phyloP scores from a whole-genome alignment of 106 monocot species.

The Dioscorea alata region DNA sequence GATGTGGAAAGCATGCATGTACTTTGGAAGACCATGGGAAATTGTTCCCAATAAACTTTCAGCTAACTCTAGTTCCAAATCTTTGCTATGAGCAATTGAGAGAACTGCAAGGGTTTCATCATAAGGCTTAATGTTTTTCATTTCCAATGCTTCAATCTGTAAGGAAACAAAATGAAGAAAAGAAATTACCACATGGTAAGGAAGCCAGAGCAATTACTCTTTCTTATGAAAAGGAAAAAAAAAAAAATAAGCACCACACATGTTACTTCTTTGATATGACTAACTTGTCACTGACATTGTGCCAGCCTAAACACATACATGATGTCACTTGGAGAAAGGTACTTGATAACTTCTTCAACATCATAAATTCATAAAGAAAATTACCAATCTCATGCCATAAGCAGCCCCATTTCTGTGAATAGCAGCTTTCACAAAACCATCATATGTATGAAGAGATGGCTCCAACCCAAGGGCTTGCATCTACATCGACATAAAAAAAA shows the following conservation, averaged over 20 bases:
- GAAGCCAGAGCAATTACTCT: too few relatives aligned
- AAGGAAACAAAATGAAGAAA: conserved; percentile 5
- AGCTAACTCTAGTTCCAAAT: conserved; percentile 62
- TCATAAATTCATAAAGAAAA: background rate
- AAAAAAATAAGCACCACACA: too few relatives aligned
- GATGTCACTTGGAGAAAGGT: too few relatives aligned
- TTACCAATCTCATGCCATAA: conserved; percentile 71
- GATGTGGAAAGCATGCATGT: conserved; percentile 54
- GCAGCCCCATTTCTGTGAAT: conserved; percentile 42
- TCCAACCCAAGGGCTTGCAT: conserved; percentile 65
- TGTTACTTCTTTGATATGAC: too few relatives aligned
- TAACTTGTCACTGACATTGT: too few relatives aligned
- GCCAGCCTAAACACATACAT: too few relatives aligned
- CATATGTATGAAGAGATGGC: conserved; percentile 67
- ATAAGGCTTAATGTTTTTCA: conserved; percentile 48
- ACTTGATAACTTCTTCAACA: too few relatives aligned
- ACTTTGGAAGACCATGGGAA: conserved; percentile 38
- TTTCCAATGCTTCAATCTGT: conserved; percentile 69
- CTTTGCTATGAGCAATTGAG: conserved; percentile 56
- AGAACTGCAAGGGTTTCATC: conserved; percentile 61
- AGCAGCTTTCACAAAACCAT: conserved; percentile 76
- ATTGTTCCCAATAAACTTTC: conserved; percentile 58
- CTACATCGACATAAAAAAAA: conserved; percentile 23
- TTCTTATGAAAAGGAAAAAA: too few relatives aligned
- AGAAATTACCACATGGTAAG: background rate